These are phyloP conservation scores for Pichia sp. DNA, from an alignment of 1,139 yeast species.

Conservation along the genomic window DNA sequence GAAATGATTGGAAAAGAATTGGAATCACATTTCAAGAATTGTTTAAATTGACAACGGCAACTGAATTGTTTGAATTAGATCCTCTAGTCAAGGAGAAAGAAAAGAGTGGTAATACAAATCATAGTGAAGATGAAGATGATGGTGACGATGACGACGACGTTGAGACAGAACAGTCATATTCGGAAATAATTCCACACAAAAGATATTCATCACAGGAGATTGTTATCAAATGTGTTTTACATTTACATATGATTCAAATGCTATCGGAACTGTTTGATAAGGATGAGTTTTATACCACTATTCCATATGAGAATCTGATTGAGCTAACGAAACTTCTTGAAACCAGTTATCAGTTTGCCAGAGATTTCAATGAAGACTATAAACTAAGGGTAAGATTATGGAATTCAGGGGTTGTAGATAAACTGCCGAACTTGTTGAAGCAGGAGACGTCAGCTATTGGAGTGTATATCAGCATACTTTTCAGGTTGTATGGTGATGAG, in stretches of 20 bases:
- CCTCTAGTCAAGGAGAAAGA: constrained; percentile 37
- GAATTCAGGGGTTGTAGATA: constrained; percentile 88
- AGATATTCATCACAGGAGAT: constrained; percentile 35
- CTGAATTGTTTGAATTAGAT: constrained; percentile 69
- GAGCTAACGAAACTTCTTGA: constrained; percentile 53
- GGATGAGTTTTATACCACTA: constrained; percentile 57
- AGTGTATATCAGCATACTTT: constrained; percentile 72
- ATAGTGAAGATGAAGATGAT: constrained; percentile 26
- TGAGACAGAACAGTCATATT: constrained; percentile 10
- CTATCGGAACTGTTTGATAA: constrained; percentile 72
- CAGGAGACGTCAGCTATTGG: constrained; percentile 92
- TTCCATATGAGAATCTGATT: constrained; percentile 60
- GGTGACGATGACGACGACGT: constrained; percentile 21
- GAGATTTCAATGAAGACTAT: constrained; percentile 80
- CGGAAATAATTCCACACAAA: constrained; percentile 9
- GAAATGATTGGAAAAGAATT: constrained; percentile 69
- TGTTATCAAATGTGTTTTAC: constrained; percentile 88
- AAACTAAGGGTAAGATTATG: constrained; percentile 79
- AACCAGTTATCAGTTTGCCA: constrained; percentile 73
- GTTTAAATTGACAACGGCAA: constrained; percentile 79
- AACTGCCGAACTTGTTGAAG: constrained; percentile 81
- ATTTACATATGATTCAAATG: constrained; percentile 80
- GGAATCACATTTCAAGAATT: constrained; percentile 56
- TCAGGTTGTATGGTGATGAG: constrained; percentile 71
- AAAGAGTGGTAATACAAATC: constrained; percentile 7